Conservation (phyloP, 2,329 filamentous ascomycete species). For the Cercospora beticola region DNA sequence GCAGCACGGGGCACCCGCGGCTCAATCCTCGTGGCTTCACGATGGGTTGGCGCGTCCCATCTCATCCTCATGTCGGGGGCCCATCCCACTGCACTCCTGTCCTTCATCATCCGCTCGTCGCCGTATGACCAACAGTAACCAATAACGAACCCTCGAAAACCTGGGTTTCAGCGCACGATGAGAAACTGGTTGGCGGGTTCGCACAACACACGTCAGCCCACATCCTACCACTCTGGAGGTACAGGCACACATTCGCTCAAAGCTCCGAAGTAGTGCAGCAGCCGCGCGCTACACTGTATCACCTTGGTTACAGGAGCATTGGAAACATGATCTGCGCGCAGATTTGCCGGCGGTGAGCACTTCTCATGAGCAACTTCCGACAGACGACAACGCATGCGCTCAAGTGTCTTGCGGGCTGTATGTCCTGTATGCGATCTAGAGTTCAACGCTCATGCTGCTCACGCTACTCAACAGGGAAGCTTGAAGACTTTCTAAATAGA, state of each 20-base stretch:
- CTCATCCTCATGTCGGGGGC: neutral
- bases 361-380: neutral
- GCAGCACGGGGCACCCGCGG: slow-evolving; percentile 4
- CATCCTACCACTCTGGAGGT: neutral
- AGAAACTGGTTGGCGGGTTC: neutral
- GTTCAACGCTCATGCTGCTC: neutral
- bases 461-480: neutral
- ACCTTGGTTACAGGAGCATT: neutral
- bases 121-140: neutral
- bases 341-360: neutral
- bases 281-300: neutral
- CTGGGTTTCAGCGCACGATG: neutral
- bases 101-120: neutral
- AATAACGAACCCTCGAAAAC: neutral
- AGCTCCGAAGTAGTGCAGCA: neutral
- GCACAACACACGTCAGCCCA: neutral
- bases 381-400: neutral
- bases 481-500: neutral
- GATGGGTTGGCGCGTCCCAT: neutral
- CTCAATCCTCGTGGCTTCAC: neutral
- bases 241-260: neutral
- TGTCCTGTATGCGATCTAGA: neutral
- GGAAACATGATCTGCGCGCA: neutral
- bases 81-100: neutral
- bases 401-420: neutral